phyloP scores from a whole-genome alignment of 208 protist genomes.

The Jaenimonas drosophilae region DNA sequence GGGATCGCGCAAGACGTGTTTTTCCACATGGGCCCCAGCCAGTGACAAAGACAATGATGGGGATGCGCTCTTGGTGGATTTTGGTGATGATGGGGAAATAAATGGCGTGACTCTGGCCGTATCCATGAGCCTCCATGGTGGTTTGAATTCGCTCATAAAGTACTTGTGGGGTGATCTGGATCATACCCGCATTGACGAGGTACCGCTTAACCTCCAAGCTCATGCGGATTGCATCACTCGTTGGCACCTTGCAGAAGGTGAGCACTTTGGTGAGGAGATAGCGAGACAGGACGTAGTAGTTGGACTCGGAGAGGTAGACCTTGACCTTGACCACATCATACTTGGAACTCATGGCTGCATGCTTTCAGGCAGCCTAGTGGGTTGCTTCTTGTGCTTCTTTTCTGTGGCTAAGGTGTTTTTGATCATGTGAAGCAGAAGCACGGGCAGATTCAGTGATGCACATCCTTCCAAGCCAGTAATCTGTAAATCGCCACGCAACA shows the following conservation, averaged over 20 bases:
- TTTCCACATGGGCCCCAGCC: constrained; percentile 29
- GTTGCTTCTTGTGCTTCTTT: too few relatives aligned
- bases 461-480: too few relatives aligned
- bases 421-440: too few relatives aligned
- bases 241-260: constrained; percentile 37
- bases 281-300: constrained; percentile 59
- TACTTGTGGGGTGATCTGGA: constrained; percentile 28
- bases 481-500: too few relatives aligned
- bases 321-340: constrained; percentile 57
- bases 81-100: constrained; percentile 35
- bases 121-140: constrained; percentile 19
- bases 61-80: constrained; percentile 34
- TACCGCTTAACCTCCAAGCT: constrained; percentile 45
- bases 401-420: too few relatives aligned
- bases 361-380: too few relatives aligned
- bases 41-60: constrained; percentile 36
- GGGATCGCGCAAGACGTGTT: constrained; percentile 25
- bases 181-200: constrained; percentile 28
- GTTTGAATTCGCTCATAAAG: constrained; percentile 18
- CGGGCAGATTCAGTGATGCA: too few relatives aligned
- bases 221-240: constrained; percentile 25
- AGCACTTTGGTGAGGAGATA: constrained; percentile 62
- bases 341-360: constrained; percentile 60
- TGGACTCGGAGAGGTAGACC: constrained; percentile 25
- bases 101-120: constrained; percentile 9